phyloP scores from a whole-genome alignment of 257 asterid species.

The Scutellaria barbata region DNA sequence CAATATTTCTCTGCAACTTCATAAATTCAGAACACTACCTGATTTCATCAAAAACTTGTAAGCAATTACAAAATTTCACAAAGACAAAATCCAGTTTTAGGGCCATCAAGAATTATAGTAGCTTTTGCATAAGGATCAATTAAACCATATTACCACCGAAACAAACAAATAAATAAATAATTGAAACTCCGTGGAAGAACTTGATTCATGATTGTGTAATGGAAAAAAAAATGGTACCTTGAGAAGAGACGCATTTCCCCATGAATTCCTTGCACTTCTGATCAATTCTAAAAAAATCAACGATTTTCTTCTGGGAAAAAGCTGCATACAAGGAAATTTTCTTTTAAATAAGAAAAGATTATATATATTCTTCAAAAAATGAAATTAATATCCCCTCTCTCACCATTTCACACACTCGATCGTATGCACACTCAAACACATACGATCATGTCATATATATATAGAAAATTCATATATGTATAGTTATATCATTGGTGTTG shows the following conservation, averaged over 20 bases:
- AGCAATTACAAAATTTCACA: slow-evolving; percentile 12
- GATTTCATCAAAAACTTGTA: slow-evolving; percentile 25
- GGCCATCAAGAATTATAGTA: background rate
- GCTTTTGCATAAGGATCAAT: background rate
- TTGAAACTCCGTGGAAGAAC: background rate
- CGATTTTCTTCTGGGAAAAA: slow-evolving; percentile 74
- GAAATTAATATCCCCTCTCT: background rate
- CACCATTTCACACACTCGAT: slow-evolving; percentile 22
- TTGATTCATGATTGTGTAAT: background rate
- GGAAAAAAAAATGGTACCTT: slow-evolving; percentile 46
- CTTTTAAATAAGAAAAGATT: background rate
- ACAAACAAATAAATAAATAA: background rate
- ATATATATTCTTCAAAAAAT: slow-evolving; percentile 18
- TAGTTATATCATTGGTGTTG: background rate
- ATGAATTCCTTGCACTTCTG: slow-evolving; percentile 50
- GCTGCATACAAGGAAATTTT: slow-evolving; percentile 44
- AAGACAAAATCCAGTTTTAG: background rate
- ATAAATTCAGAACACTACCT: background rate
- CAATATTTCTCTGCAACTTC: slow-evolving; percentile 1
- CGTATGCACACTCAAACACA: too few relatives aligned
- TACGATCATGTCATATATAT: slow-evolving; percentile 6
- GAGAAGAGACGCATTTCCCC: slow-evolving; percentile 50
- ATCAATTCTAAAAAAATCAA: slow-evolving; percentile 72
- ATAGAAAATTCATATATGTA: background rate
- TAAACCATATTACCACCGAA: background rate